Percentiles rank a stretch among this genome's conserved stretches.
Conservation (phyloP, 1,284 basidiomycete genomes). For the Schizophyllum amplum region DNA sequence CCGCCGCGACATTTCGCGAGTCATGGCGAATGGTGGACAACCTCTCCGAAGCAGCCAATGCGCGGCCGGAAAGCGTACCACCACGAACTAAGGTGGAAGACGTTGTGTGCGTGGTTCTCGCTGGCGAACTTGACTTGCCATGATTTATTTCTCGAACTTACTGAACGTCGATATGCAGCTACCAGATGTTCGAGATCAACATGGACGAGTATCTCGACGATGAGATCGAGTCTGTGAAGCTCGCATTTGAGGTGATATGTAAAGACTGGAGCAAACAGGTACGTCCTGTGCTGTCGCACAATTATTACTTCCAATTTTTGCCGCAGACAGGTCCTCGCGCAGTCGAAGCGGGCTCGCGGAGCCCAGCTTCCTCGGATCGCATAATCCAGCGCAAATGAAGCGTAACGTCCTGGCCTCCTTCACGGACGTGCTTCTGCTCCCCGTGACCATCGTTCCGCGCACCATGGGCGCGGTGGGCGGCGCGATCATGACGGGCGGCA, state of each 20-base stretch:
- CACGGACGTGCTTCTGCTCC: slow-evolving; percentile 81
- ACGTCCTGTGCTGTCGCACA: slow-evolving; percentile 8
- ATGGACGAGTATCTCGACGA: slow-evolving; percentile 97
- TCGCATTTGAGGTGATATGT: slow-evolving; percentile 68
- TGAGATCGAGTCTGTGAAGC: slow-evolving; percentile 80
- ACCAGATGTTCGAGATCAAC: slow-evolving; percentile 88
- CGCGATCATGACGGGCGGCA: slow-evolving; percentile 63
- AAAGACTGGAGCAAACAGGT: slow-evolving; percentile 74
- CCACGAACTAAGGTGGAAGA: slow-evolving; percentile 57
- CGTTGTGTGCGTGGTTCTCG: slow-evolving; percentile 64
- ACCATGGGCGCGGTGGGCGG: slow-evolving; percentile 75
- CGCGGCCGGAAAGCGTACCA: slow-evolving; percentile 27
- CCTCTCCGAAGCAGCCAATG: slow-evolving; percentile 47
- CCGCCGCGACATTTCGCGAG: slow-evolving; percentile 86
- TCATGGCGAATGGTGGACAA: slow-evolving; percentile 80
- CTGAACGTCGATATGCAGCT: slow-evolving; percentile 36
- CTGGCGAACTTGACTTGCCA: no score
- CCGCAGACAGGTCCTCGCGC: neutral
- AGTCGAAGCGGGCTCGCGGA: slow-evolving; percentile 9
- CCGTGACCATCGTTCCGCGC: slow-evolving; percentile 93
- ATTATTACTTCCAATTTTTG: no score
- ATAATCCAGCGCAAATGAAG: slow-evolving; percentile 89
- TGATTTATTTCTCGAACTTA: slow-evolving; percentile 8
- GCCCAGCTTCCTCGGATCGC: slow-evolving; percentile 67
- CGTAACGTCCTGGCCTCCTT: slow-evolving; percentile 90